Conservation (phyloP, 768 basidiomycete species). For the Leccinum arenicola region DNA sequence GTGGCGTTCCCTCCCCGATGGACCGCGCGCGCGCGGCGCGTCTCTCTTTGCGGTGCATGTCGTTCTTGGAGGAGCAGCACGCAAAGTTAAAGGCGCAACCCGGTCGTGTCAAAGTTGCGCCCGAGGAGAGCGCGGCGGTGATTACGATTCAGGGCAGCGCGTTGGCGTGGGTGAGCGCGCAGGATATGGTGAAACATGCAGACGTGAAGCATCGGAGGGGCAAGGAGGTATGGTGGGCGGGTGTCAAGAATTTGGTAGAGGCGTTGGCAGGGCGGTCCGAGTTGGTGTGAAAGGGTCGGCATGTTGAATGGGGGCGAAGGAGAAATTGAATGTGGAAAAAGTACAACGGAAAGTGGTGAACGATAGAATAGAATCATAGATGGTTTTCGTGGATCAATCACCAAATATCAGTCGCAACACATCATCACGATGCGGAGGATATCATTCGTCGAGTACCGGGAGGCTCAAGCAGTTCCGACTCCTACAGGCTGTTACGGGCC, state of each 20-base stretch:
- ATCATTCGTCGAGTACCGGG: too few species aligned
- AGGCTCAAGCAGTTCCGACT: too few species aligned
- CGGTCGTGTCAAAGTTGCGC: conserved; percentile 51
- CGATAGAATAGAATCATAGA: neutral
- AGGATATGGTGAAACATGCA: conserved; percentile 80
- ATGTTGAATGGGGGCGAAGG: neutral
- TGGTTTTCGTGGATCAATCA: too few species aligned
- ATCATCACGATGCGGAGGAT: too few species aligned
- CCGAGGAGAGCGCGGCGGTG: conserved; percentile 72
- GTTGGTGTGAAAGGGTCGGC: conserved; percentile 35
- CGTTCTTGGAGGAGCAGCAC: conserved; percentile 87
- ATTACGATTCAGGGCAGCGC: conserved; percentile 87
- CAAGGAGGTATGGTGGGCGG: conserved; percentile 75
- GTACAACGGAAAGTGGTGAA: neutral
- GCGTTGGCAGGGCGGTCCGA: conserved; percentile 65
- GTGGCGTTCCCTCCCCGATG: conserved; percentile 91
- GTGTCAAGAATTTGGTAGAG: conserved; percentile 68
- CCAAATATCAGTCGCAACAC: too few species aligned
- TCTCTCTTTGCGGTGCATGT: conserved; percentile 88
- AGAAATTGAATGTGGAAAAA: neutral
- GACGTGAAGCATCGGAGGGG: conserved; percentile 91
- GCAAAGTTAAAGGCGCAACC: conserved; percentile 48
- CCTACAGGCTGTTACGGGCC: too few species aligned
- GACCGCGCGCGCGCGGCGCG: conserved; percentile 92
- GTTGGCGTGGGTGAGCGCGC: conserved; percentile 80